Conservation (phyloP, 306 rosid species). For the Glycyrrhiza uralensis region DNA sequence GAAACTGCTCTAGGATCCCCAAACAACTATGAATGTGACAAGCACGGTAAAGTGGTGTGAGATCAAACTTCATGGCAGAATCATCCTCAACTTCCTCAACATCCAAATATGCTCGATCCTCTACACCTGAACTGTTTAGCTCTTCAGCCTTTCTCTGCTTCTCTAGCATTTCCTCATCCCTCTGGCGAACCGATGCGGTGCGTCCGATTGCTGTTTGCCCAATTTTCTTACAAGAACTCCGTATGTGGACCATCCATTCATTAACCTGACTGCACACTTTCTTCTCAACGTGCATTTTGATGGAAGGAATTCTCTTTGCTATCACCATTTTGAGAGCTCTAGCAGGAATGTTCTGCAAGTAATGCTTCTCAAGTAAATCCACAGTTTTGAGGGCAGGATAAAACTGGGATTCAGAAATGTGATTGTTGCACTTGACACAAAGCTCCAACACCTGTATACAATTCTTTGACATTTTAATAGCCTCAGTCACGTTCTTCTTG, state of each 20-base stretch:
- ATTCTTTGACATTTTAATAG: slow-evolving; percentile 71
- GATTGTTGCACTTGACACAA: slow-evolving; percentile 81
- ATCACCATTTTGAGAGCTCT: slow-evolving; percentile 59
- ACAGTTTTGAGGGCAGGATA: slow-evolving; percentile 80
- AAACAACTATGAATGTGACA: slow-evolving; percentile 81
- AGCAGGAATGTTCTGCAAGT: slow-evolving; percentile 58
- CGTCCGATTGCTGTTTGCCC: slow-evolving; percentile 82
- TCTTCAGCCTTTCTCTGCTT: slow-evolving; percentile 70
- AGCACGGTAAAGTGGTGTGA: slow-evolving; percentile 90
- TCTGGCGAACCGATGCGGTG: slow-evolving; percentile 64
- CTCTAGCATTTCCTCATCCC: slow-evolving; percentile 75
- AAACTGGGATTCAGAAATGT: slow-evolving; percentile 64
- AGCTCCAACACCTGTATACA: slow-evolving; percentile 79
- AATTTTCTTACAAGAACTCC: slow-evolving; percentile 76
- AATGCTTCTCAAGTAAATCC: slow-evolving; percentile 73
- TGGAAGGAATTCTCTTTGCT: slow-evolving; percentile 68
- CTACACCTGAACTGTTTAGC: slow-evolving; percentile 40
- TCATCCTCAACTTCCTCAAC: slow-evolving; percentile 73
- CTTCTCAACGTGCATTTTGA: slow-evolving; percentile 78
- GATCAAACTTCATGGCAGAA: slow-evolving; percentile 63
- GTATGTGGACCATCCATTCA: slow-evolving; percentile 85
- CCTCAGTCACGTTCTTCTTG: slow-evolving; percentile 80
- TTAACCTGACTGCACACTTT: slow-evolving; percentile 72
- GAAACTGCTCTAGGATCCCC: slow-evolving; percentile 78
- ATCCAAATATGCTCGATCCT: slow-evolving; percentile 58